Conservation (phyloP, 495 filamentous ascomycete species). For the Copromyces sp. region DNA sequence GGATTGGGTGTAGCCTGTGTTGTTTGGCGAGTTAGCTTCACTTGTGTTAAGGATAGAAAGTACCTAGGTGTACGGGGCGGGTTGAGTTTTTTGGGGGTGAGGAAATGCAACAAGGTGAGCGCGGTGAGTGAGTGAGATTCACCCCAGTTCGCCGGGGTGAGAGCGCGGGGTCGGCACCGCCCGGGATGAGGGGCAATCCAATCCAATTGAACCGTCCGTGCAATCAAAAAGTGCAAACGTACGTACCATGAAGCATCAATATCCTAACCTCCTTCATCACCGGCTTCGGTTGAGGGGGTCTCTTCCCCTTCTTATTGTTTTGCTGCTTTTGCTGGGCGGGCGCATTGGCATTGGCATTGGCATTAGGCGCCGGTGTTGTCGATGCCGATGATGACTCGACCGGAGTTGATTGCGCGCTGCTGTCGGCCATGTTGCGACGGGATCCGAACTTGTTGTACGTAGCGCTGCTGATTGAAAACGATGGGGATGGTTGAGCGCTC, state of each 20-base stretch:
- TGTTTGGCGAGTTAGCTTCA: no score
- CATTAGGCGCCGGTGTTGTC: background rate
- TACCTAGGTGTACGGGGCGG: no score
- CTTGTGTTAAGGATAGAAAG: no score
- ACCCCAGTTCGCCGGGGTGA: background rate
- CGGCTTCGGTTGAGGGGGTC: slow-evolving; percentile 1
- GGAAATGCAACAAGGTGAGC: background rate
- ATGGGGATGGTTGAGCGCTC: background rate
- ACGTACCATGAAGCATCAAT: slow-evolving; percentile 48
- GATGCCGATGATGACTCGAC: background rate
- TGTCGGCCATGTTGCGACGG: background rate
- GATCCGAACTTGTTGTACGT: background rate
- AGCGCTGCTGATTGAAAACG: background rate
- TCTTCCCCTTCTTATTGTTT: background rate
- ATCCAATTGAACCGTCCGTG: background rate
- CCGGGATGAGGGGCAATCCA: no score
- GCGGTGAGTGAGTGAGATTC: no score
- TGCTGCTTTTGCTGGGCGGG: background rate
- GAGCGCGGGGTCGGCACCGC: no score
- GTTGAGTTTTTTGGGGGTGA: background rate
- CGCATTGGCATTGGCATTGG: background rate
- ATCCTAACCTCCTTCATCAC: slow-evolving; percentile 38
- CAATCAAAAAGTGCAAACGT: background rate
- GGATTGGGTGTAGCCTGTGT: slow-evolving; percentile 77
- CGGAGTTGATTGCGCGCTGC: background rate